Conservation (phyloP, 805 yeast genomes). For the Kuraishia ogatae region DNA sequence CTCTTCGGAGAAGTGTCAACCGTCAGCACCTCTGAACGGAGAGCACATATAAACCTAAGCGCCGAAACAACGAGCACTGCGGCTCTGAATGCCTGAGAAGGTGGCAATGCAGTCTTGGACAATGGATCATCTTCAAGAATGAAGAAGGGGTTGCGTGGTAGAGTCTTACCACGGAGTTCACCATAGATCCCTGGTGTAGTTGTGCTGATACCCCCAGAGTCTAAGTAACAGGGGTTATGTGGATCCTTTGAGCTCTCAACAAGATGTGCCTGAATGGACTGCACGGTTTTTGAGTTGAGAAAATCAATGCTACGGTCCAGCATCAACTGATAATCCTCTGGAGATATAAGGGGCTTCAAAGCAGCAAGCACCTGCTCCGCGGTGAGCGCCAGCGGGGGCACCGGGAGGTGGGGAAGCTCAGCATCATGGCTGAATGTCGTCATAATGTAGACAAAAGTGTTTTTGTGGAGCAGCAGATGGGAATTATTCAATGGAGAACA, state of each 20-base stretch:
- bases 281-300: slow-evolving; percentile 29
- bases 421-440: slow-evolving; percentile 32
- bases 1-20: slow-evolving; percentile 50
- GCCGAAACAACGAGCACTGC: slow-evolving; percentile 60
- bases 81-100: slow-evolving; percentile 61
- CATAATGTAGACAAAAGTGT: slow-evolving; percentile 1
- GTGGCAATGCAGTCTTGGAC: slow-evolving; percentile 40
- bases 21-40: slow-evolving; percentile 42
- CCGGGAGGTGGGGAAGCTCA: slow-evolving; percentile 47
- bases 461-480: background rate
- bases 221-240: slow-evolving; percentile 42
- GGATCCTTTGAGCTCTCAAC: slow-evolving; percentile 27
- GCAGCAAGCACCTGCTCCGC: slow-evolving; percentile 45
- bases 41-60: slow-evolving; percentile 53
- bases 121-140: slow-evolving; percentile 70
- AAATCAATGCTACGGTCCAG: slow-evolving; percentile 36
- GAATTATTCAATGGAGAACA: background rate
- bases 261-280: slow-evolving; percentile 46
- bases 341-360: slow-evolving; percentile 48
- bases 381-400: slow-evolving; percentile 47
- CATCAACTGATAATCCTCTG: slow-evolving; percentile 41
- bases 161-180: slow-evolving; percentile 52
- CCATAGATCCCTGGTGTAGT: slow-evolving; percentile 55
- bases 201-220: slow-evolving; percentile 34
- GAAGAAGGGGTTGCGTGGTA: slow-evolving; percentile 74